Base-by-base conservation (phyloP, 2,329 filamentous ascomycete species). In the Dothideomycetes sp. region DNA sequence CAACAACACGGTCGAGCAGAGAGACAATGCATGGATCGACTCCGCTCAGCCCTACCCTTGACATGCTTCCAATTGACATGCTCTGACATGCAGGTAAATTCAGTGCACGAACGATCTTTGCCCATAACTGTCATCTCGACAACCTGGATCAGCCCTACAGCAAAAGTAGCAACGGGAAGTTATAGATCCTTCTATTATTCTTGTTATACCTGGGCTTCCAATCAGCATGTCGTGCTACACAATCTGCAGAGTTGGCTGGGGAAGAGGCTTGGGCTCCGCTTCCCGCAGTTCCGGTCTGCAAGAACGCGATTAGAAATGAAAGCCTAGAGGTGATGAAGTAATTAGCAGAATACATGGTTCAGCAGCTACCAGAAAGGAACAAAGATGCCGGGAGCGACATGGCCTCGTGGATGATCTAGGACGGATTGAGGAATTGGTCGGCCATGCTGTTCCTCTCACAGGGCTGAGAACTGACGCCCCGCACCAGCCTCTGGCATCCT, bases 401-500 rank as follows among this genome's bases (percentile, higher is more conserved):
- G 9, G 19, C 19, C 18, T 39, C 16, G 5, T 16, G 16, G 15
- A 33, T 29, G 25, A 40, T 25, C 36, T 27, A 33, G 15, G 8
- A 28, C 37, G 12, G n/a, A 40, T 40, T 11, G 22, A 22, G 37
- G 4, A 16, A 40, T 33, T 23, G 37, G 37, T 40, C 29, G 8
- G 20, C 33, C 28, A 7, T 7, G 22, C 28, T 18, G 37, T 32
- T 32, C 15, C 22, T 40, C 37, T 40, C 37, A 40, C 37, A 40
- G 22, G 23, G 24, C 19, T 9, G 9, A 27, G 19, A 19, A 17
- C 23, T 17, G 28, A 11, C 20, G 29, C 35, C 36, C 33, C 28
- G 29, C 36, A 29, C 36, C 22, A 39, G 28, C 37, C 29, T 30
- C 29, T 29, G 27, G 36, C 19, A 32, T 39, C 36, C 36, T 39